A percentile compares a stretch with the other conserved stretches of the same genome.
phyloP scores from a whole-genome alignment of 2,329 filamentous ascomycete genomes.

The Coniochaeta ligniaria region DNA sequence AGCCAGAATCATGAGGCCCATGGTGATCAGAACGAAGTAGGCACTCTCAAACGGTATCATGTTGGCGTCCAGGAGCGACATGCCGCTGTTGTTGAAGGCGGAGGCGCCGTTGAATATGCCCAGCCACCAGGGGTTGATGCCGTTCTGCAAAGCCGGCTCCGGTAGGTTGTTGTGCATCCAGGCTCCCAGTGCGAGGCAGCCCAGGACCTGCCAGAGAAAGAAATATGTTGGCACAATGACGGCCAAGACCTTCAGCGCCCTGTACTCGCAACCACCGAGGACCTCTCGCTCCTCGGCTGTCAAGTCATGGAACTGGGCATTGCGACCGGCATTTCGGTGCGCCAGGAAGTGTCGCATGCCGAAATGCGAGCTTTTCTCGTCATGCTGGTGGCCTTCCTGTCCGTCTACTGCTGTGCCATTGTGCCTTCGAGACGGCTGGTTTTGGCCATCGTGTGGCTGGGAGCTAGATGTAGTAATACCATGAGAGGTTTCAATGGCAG shows the following conservation, averaged over 20 bases:
- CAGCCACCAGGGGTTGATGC: conserved; percentile 60
- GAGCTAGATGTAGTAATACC: neutral
- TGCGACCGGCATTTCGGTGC: conserved; percentile 35
- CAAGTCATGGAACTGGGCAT: conserved; percentile 48
- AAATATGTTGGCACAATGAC: conserved; percentile 56
- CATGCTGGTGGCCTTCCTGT: neutral
- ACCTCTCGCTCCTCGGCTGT: conserved; percentile 45
- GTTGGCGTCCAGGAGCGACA: conserved; percentile 60
- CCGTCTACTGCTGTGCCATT: neutral
- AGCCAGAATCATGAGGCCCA: conserved; percentile 53
- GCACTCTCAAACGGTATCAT: conserved; percentile 53
- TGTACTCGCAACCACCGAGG: conserved; percentile 57
- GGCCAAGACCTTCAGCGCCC: conserved; percentile 51
- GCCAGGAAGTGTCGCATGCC: conserved; percentile 24
- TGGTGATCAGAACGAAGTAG: conserved; percentile 42
- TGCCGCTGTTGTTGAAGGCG: conserved; percentile 66
- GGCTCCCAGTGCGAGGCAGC: conserved; percentile 51
- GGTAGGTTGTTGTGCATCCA: conserved; percentile 50
- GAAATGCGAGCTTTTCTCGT: conserved; percentile 7
- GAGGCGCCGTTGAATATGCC: conserved; percentile 61
- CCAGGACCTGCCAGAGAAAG: conserved; percentile 50
- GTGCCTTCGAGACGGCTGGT: neutral
- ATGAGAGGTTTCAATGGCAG: neutral
- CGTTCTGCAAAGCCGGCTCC: conserved; percentile 41
- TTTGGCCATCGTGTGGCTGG: neutral